Base-by-base conservation (phyloP, 805 yeast genomes). In the Cephaloascus fragrans region DNA sequence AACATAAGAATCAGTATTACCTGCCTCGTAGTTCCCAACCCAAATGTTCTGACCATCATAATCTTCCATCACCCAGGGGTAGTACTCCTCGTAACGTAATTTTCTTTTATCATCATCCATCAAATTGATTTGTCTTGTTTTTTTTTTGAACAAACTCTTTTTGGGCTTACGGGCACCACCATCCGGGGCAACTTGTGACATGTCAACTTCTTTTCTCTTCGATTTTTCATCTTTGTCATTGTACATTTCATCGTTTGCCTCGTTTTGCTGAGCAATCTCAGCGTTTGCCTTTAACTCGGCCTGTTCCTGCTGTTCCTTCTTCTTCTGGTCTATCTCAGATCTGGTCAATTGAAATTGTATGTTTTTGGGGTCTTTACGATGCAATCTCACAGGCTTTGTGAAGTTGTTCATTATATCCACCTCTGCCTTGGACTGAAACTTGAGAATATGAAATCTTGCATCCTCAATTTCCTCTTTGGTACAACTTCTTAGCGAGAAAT, bases 11-110 rank as follows among this genome's bases (percentile, higher is more conserved):
- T 87, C 96, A 16, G 88, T 75, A 39, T 75, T 74, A 35, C 84
- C 85, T 1, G 97, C 97, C 63, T 93, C 98, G 61, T 86, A 93
- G 49, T 81, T 83, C 29, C 97, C 96, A 16, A 89, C 97, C 83
- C 86, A 93, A 0, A 95, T 90, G 55, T 93, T 90, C 44, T 76
- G 73, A 35, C 95, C 96, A 52, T 88, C 96, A 57, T 84, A 90
- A 61, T 93, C 98, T 62, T 93, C 98, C 70, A 93, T 66, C 15
- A 93, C 95, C 98, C 98, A 93, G 0, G 98, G 98, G 51, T 85
- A 90, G 57, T 82, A 86, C 61, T 93, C 98, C 62, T 93, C 98
- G 55, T 90, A 93, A 54, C 97, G 71, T 45, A 93, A 66, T 53
- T 78, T 82, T 45, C 90, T 73, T 44, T 86, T 89, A 6, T 75